A percentile compares a stretch with the other conserved stretches of the same genome.
phyloP scores from a whole-genome alignment of 2,329 filamentous ascomycete species.

The Sordariomycetes sp. region DNA sequence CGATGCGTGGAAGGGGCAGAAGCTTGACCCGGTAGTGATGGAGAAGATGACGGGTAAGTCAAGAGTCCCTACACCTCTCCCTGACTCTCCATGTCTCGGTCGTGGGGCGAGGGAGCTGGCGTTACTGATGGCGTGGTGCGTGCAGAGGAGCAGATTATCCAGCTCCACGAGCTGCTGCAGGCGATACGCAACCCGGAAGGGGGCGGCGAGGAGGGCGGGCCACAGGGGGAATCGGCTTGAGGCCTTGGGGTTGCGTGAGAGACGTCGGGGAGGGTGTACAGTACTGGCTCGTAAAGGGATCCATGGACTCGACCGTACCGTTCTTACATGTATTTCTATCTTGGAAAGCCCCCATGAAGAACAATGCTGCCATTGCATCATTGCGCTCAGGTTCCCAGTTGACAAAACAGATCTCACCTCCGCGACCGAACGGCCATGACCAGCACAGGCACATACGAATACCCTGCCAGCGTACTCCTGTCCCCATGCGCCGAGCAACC shows the following conservation, averaged over 20 bases:
- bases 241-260: too few relatives aligned
- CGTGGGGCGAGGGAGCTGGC: constrained; percentile 4
- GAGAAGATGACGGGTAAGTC: constrained; percentile 43
- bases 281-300: too few relatives aligned
- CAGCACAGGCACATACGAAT: too few relatives aligned
- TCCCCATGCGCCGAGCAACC: too few relatives aligned
- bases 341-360: too few relatives aligned
- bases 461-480: not conserved
- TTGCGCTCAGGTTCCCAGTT: too few relatives aligned
- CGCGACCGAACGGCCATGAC: too few relatives aligned
- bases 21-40: constrained; percentile 13
- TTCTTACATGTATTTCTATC: too few relatives aligned
- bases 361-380: too few relatives aligned
- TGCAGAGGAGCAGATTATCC: constrained; percentile 79
- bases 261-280: too few relatives aligned
- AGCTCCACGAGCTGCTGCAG: constrained; percentile 89
- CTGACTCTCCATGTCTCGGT: not conserved
- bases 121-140: not conserved
- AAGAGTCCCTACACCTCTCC: not conserved
- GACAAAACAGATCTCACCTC: too few relatives aligned
- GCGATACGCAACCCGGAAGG: constrained; percentile 43
- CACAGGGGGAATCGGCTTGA: not conserved
- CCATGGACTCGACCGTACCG: too few relatives aligned
- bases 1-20: constrained; percentile 59
- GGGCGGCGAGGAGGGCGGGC: constrained; percentile 4